phyloP scores from a whole-genome alignment of 1,284 basidiomycete species.

The Fomitopsis betulina region DNA sequence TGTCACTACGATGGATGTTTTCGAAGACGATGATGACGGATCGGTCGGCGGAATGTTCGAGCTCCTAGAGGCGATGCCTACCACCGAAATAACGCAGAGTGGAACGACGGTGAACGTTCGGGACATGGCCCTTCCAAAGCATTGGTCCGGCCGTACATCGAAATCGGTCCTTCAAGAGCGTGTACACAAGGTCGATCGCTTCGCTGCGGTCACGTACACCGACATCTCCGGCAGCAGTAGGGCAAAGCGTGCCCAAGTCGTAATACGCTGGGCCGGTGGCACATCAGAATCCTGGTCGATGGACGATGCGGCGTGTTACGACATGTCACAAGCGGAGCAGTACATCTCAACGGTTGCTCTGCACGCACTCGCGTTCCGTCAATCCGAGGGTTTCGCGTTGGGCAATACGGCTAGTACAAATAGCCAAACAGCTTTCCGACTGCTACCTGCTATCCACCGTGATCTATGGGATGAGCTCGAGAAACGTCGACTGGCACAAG shows the following conservation, averaged over 20 bases:
- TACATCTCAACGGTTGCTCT: slow-evolving; percentile 88
- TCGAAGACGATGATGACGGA: slow-evolving; percentile 48
- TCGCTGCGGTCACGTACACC: slow-evolving; percentile 70
- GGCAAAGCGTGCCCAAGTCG: slow-evolving; percentile 67
- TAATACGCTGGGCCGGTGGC: slow-evolving; percentile 67
- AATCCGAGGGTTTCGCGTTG: slow-evolving; percentile 57
- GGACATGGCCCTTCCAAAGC: slow-evolving; percentile 79
- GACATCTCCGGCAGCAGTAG: slow-evolving; percentile 64
- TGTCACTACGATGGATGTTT: slow-evolving; percentile 35
- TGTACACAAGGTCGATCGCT: slow-evolving; percentile 64
- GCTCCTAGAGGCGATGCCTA: slow-evolving; percentile 69
- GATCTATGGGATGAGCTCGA: slow-evolving; percentile 96
- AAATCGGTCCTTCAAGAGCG: slow-evolving; percentile 65
- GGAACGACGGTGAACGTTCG: slow-evolving; percentile 62
- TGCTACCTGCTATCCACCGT: slow-evolving; percentile 79
- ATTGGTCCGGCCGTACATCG: slow-evolving; percentile 74
- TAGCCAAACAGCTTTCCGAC: slow-evolving; percentile 58
- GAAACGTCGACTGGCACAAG: slow-evolving; percentile 50
- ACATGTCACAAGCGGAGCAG: slow-evolving; percentile 82
- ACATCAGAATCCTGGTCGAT: slow-evolving; percentile 74
- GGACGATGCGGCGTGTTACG: slow-evolving; percentile 81
- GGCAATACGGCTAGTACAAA: slow-evolving; percentile 37
- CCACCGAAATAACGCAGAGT: slow-evolving; percentile 42
- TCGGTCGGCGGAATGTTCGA: slow-evolving; percentile 68
- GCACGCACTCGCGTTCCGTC: slow-evolving; percentile 66